phyloP scores from a whole-genome alignment of 1,139 yeast genomes.

The Blastobotrys illinoisensis region DNA sequence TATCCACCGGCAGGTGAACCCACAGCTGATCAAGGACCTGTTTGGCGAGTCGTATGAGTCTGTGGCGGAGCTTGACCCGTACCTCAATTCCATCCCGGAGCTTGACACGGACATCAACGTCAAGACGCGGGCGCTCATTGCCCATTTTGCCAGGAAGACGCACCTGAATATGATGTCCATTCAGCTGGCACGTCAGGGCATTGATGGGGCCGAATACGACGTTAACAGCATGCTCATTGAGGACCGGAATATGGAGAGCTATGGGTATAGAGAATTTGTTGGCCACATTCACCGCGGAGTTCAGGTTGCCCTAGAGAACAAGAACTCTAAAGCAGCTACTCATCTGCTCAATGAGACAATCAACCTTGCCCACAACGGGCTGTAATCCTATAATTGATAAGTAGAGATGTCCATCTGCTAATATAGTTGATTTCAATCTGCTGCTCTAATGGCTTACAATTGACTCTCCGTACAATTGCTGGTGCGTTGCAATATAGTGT shows the following conservation, averaged over 20 bases:
- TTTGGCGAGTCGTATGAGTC: slow-evolving; percentile 53
- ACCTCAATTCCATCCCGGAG: slow-evolving; percentile 61
- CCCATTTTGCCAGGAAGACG: slow-evolving; percentile 41
- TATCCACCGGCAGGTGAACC: slow-evolving; percentile 68
- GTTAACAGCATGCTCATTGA: slow-evolving; percentile 64
- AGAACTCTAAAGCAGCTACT: slow-evolving; percentile 15
- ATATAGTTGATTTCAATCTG: no score
- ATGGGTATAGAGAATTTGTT: slow-evolving; percentile 30
- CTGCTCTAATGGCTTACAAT: no score
- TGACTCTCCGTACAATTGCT: no score
- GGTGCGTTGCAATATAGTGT: no score
- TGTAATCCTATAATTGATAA: not conserved
- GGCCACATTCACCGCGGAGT: slow-evolving; percentile 32
- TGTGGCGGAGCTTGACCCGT: slow-evolving; percentile 44
- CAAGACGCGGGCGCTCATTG: slow-evolving; percentile 61
- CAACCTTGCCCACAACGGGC: slow-evolving; percentile 16
- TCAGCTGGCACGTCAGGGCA: slow-evolving; percentile 58
- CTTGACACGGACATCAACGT: slow-evolving; percentile 63
- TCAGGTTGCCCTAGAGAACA: slow-evolving; percentile 25
- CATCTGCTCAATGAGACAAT: slow-evolving; percentile 17
- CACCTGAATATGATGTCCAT: slow-evolving; percentile 46
- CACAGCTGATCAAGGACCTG: slow-evolving; percentile 62
- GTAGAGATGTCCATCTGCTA: no score
- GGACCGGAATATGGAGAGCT: slow-evolving; percentile 48
- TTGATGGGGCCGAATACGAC: slow-evolving; percentile 56